Evolutionary conservation across 768 basidiomycete species (phyloP).

Genomic region (Kwoniella shandongensis): DNA sequence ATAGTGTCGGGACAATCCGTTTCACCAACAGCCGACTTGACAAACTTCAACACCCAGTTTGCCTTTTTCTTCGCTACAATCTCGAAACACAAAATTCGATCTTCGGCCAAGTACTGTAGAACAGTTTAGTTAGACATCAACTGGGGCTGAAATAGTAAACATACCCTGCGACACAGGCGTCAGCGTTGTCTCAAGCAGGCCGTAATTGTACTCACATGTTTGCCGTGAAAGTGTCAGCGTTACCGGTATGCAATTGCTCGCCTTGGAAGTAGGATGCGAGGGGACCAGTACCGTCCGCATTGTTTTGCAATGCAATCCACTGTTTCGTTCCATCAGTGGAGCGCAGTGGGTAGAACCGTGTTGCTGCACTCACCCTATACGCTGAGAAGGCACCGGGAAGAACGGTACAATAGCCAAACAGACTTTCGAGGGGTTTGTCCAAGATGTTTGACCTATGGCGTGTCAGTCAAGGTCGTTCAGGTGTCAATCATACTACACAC

Average conservation of each 20-base stretch:
- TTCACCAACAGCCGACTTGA: slow-evolving; percentile 75
- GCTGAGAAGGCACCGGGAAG: slow-evolving; percentile 91
- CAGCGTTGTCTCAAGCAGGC: slow-evolving; percentile 1
- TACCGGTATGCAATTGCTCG: slow-evolving; percentile 65
- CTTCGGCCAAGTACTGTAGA: slow-evolving; percentile 49
- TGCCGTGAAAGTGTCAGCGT: slow-evolving; percentile 53
- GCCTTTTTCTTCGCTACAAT: slow-evolving; percentile 52
- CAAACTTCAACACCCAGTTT: slow-evolving; percentile 51
- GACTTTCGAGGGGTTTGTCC: slow-evolving; percentile 82
- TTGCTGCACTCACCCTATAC: slow-evolving; percentile 58
- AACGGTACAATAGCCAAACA: slow-evolving; percentile 61
- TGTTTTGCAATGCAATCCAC: slow-evolving; percentile 82
- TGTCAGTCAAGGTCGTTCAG: no score
- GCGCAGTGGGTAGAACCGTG: no score
- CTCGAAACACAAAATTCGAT: slow-evolving; percentile 53
- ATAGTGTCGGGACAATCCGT: slow-evolving; percentile 93
- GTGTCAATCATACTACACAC: slow-evolving; percentile 31
- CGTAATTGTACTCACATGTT: slow-evolving; percentile 48
- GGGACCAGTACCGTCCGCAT: slow-evolving; percentile 82
- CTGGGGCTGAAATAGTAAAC: background rate
- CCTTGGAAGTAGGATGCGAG: slow-evolving; percentile 92
- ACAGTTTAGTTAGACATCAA: background rate
- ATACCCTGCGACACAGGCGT: slow-evolving; percentile 20
- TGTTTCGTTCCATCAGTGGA: no score
- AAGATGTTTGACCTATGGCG: slow-evolving; percentile 69